Percentiles rank a stretch among this genome's conserved stretches.
phyloP scores from a whole-genome alignment of 140 eudicot genomes.

The Cichorium intybus region DNA sequence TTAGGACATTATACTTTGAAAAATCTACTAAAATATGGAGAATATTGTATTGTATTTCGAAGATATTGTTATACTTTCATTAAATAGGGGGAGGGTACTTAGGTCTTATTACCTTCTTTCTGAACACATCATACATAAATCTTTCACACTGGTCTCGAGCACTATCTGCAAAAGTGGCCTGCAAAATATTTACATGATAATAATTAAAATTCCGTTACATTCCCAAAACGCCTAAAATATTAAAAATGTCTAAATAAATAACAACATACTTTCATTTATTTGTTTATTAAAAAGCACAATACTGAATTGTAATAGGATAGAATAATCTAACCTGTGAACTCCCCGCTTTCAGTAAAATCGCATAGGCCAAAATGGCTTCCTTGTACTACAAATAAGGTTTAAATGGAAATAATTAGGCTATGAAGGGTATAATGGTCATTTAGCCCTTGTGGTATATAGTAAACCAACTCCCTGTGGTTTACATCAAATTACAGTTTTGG shows the following conservation, averaged over 20 bases:
- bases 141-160: conserved; percentile 77
- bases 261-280: neutral
- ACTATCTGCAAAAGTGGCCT: conserved; percentile 44
- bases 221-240: no score
- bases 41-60: no score
- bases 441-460: conserved; percentile 3
- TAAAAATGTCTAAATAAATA: no score
- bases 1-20: neutral
- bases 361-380: conserved; percentile 90
- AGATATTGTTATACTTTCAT: no score
- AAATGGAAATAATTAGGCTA: no score
- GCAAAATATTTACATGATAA: conserved; percentile 21
- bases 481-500: neutral
- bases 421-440: neutral
- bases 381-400: conserved; percentile 66
- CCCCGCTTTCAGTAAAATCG: conserved; percentile 62
- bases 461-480: neutral
- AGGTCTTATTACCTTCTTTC: conserved; percentile 57
- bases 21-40: neutral
- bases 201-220: neutral
- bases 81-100: neutral
- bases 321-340: conserved; percentile 47
- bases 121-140: conserved; percentile 57
- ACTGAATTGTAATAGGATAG: neutral
- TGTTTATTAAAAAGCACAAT: neutral